Percentiles rank a stretch among this genome's conserved stretches.
Evolutionary conservation across 495 filamentous ascomycete genomes (phyloP).

Genomic region (Xylaria cubensis): DNA sequence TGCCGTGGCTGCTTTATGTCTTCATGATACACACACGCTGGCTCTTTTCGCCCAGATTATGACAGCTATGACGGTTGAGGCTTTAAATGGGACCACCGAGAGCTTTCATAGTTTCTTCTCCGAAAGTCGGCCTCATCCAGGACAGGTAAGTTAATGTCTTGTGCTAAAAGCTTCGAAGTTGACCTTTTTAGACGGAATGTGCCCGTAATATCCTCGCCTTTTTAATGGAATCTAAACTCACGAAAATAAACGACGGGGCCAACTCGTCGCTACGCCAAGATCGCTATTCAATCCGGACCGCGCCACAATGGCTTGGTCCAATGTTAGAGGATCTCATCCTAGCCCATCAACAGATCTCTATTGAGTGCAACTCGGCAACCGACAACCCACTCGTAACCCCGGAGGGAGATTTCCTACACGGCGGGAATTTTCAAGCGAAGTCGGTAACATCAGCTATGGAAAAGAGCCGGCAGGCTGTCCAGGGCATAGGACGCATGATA

Average conservation of each 20-base stretch:
- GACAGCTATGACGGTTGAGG: constrained; percentile 49
- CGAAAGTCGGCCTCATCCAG: constrained; percentile 57
- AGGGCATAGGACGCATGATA: constrained; percentile 59
- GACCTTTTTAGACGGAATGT: constrained; percentile 55
- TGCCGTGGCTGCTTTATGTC: constrained; percentile 49
- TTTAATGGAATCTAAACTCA: constrained; percentile 33
- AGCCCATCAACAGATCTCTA: constrained; percentile 50
- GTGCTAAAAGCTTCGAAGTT: constrained; percentile 48
- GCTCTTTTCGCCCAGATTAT: constrained; percentile 59
- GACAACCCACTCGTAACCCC: constrained; percentile 62
- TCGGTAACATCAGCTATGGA: constrained; percentile 60
- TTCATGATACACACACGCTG: constrained; percentile 58
- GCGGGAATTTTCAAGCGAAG: constrained; percentile 63
- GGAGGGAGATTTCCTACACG: constrained; percentile 41
- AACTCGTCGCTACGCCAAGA: constrained; percentile 59
- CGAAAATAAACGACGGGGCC: constrained; percentile 31
- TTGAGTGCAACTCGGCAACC: constrained; percentile 59
- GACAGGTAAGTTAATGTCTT: constrained; percentile 43
- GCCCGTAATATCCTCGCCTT: constrained; percentile 55
- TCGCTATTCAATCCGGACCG: constrained; percentile 58
- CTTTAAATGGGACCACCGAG: constrained; percentile 52
- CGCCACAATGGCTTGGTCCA: constrained; percentile 62
- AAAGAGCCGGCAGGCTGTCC: constrained; percentile 49
- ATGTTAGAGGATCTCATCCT: constrained; percentile 57
- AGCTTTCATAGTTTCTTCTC: constrained; percentile 62